Conservation (phyloP, 371 early-diverging fungal genomes). For the Lichtheimia ramosa region DNA sequence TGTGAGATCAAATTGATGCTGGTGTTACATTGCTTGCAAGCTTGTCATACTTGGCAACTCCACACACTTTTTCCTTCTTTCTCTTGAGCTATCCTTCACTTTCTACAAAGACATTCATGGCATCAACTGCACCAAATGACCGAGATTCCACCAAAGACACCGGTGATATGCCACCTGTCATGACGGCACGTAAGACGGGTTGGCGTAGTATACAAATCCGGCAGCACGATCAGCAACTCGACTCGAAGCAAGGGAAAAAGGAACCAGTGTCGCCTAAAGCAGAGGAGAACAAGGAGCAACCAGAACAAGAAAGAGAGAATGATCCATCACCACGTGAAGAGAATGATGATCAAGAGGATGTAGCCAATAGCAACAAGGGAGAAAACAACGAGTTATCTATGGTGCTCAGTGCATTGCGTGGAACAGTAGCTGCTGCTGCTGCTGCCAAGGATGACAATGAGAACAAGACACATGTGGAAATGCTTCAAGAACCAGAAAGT, state of each 20-base stretch:
- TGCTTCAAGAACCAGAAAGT: background rate
- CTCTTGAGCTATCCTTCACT: too few relatives aligned
- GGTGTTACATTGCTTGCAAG: background rate
- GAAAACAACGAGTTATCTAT: constrained; percentile 12
- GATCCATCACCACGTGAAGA: constrained; percentile 4
- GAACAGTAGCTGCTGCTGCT: constrained; percentile 11
- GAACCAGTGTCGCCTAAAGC: background rate
- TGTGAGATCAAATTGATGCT: background rate
- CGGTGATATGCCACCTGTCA: constrained; percentile 6
- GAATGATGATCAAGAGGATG: background rate
- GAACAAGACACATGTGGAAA: background rate
- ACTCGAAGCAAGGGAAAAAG: constrained; percentile 2
- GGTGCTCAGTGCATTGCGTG: constrained; percentile 18
- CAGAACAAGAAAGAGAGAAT: background rate
- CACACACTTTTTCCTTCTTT: constrained; percentile 1
- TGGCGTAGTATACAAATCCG: constrained; percentile 12
- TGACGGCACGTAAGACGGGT: constrained; percentile 11
- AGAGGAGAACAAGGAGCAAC: background rate
- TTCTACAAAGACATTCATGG: constrained; percentile 1
- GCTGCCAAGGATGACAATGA: background rate
- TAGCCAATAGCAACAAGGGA: background rate
- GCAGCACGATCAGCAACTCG: background rate
- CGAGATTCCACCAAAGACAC: background rate
- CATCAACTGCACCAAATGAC: constrained; percentile 6
- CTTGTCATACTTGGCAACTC: constrained; percentile 1